Base-by-base conservation (phyloP, 441 rosid genomes). In the Metrosideros polymorpha region DNA sequence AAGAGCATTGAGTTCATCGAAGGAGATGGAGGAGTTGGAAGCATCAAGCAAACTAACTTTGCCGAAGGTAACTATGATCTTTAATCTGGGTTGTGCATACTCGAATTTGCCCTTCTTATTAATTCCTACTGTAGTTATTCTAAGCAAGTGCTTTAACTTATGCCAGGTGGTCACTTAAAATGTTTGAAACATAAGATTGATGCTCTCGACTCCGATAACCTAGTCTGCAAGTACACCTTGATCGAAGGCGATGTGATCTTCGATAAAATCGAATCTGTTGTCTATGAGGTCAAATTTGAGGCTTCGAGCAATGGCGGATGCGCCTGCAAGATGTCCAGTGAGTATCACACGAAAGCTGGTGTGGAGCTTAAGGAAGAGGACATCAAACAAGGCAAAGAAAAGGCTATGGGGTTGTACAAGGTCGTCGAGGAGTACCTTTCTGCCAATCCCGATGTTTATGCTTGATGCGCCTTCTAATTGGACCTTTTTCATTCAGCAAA, bases 331-430 rank as follows among this genome's bases (percentile, higher is more conserved):
- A 86, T 86, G 88, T 45, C 63, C 5, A 86, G 88, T 18, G 66
- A 86, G 43, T 86, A 83, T 30, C 53, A 83, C 39, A 51, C 53
- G 49, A 86, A 82, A 55, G 29, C n/a, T 24, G 83, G 82, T 24
- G 50, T 49, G 29, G 85, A 86, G 77, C 63, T 86, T 35, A 86
- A 50, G 35, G 85, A 57, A 12, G 88, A 86, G 85, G 88, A 86
- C 2, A 42, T 86, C 50, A 82, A 86, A 30, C 56, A 61, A n/a
- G 88, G 88, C 42, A 86, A 86, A 66, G 85, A 82, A 6, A 86
- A 86, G 61, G 88, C 88, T 49, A n/a, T 63, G 24, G 85, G 82
- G 14, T 19, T 83, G 27, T 83, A 30, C 82, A 86, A 82, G 83
- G 85, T 54, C 42, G 53, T 86, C 0, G 85, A 86, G 32, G 88